A percentile compares a stretch with the other conserved stretches of the same genome.
Conservation (phyloP, 495 filamentous ascomycete genomes). For the Pyrenula aspistea region DNA sequence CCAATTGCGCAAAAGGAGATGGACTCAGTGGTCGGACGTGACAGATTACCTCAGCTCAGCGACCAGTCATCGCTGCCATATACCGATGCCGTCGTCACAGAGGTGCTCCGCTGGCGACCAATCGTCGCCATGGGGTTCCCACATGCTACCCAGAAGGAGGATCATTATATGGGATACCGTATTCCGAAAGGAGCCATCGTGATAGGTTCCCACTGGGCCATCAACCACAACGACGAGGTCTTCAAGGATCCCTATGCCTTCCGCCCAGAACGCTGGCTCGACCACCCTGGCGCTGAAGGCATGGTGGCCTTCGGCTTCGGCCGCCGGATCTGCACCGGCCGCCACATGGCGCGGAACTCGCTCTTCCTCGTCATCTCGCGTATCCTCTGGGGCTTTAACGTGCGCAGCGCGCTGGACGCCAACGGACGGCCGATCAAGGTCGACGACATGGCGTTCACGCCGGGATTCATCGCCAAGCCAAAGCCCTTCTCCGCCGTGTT, state of each 20-base stretch:
- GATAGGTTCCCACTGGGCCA: conserved; percentile 34
- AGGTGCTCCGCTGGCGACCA: conserved; percentile 31
- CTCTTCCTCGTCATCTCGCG: conserved; percentile 37
- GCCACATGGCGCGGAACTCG: conserved; percentile 37
- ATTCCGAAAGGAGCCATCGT: conserved; percentile 38
- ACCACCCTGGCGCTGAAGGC: conserved; percentile 1
- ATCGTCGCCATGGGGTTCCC: conserved; percentile 35
- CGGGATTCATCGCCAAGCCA: conserved; percentile 20
- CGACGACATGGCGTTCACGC: background rate
- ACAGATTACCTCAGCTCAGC: conserved; percentile 11
- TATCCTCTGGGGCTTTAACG: conserved; percentile 46
- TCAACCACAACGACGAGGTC: conserved; percentile 21
- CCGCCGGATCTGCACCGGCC: conserved; percentile 22
- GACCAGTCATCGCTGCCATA: conserved; percentile 30
- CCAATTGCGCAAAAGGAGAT: conserved; percentile 36
- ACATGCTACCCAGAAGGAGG: conserved; percentile 41
- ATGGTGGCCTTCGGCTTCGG: conserved; percentile 22
- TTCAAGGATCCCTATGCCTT: conserved; percentile 27
- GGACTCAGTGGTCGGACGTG: conserved; percentile 12
- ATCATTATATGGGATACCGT: conserved; percentile 35
- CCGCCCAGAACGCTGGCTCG: conserved; percentile 32
- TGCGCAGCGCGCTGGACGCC: conserved; percentile 34
- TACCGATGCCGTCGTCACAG: conserved; percentile 27
- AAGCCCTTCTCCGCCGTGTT: conserved; percentile 38
- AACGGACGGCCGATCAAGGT: conserved; percentile 35